Base-by-base conservation (phyloP, 2,329 filamentous ascomycete species). In the Xylariomycetidae sp. region DNA sequence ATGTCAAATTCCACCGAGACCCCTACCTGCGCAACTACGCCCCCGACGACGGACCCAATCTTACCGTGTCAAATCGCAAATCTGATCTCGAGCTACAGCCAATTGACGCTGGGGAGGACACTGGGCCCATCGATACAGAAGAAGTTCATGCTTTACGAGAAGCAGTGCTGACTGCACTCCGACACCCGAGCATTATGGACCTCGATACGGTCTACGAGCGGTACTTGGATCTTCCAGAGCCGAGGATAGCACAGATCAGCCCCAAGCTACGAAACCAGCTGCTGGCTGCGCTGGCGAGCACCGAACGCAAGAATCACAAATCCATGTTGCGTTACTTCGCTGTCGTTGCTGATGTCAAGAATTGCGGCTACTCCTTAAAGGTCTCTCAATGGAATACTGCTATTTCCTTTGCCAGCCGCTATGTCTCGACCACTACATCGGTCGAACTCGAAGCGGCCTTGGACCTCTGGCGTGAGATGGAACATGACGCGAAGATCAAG, bases 401-500 rank as follows among this genome's bases (percentile, higher is more conserved):
- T 23, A 76, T 95, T 32, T 74, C 82, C 14, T 83, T 93, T 50
- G 83, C 85, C 8, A 81, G 82, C 23, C 79, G 82, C 36, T 87
- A 84, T 47, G 76, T 82, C 43, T 67, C 73, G 7, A 65, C 52
- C 9, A 66, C 79, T 24, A 69, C 75, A 28, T 66, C 72, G 27
- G 50, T 70, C 25, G 72, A 88, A 55, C 59, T 85, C 26, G 67
- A 85, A 57, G 72, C 76, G 5, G 80, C 85, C 0, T 66, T 98
- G 28, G 73, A 77, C 29, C 60, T 93, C 16, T 98, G 90, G 89
- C 79, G 76, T 44, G 79, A 92, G 49, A 96, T 96, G 88, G 92
- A 98, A 58, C 70, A 74, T 29, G 64, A 76, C 4, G 79, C 79
- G 2, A 72, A 74, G 1, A 58, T 87, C 10, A 63, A 64, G 45